Evolutionary conservation across 1,284 basidiomycete genomes (phyloP).

Genomic region (Cerioporus squamosus): DNA sequence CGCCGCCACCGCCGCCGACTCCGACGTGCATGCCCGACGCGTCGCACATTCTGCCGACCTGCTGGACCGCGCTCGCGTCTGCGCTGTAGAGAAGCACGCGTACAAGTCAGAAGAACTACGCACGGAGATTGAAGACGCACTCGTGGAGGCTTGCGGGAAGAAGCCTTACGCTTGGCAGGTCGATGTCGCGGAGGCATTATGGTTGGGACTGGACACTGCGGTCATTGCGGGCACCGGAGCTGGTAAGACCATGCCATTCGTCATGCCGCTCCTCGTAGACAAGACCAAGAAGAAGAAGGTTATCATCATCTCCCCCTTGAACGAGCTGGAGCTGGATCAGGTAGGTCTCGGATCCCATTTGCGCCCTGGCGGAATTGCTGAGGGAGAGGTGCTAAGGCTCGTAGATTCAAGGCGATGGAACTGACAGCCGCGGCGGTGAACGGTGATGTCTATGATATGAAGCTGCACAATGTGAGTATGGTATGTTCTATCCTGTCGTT

Average conservation of each 20-base stretch:
- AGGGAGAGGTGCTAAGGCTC: too few species aligned
- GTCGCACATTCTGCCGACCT: too few species aligned
- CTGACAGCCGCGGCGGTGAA: conserved; percentile 37
- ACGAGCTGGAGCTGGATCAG: conserved; percentile 34
- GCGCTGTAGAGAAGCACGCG: too few species aligned
- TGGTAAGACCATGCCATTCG: conserved; percentile 42
- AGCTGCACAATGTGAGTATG: conserved; percentile 27
- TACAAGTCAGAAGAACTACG: too few species aligned
- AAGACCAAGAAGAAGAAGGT: conserved; percentile 26
- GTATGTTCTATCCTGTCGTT: too few species aligned
- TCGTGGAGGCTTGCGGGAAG: too few species aligned
- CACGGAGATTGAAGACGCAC: too few species aligned
- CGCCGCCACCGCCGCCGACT: too few species aligned
- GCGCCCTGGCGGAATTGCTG: conserved; percentile 10
- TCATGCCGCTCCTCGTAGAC: conserved; percentile 33
- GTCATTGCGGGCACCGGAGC: conserved; percentile 40
- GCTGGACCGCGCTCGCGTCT: too few species aligned
- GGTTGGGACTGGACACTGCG: conserved; percentile 36
- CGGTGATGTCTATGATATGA: conserved; percentile 33
- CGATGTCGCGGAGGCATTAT: conserved; percentile 37
- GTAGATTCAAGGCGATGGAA: conserved; percentile 32
- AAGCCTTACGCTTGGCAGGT: conserved; percentile 37
- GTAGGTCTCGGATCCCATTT: conserved; percentile 31
- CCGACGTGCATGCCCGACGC: too few species aligned
- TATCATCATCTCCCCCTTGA: conserved; percentile 40